These are phyloP conservation scores for Cylindrodendrum hubeiense DNA, from an alignment of 2,329 filamentous ascomycete species.

Conservation along the genomic window DNA sequence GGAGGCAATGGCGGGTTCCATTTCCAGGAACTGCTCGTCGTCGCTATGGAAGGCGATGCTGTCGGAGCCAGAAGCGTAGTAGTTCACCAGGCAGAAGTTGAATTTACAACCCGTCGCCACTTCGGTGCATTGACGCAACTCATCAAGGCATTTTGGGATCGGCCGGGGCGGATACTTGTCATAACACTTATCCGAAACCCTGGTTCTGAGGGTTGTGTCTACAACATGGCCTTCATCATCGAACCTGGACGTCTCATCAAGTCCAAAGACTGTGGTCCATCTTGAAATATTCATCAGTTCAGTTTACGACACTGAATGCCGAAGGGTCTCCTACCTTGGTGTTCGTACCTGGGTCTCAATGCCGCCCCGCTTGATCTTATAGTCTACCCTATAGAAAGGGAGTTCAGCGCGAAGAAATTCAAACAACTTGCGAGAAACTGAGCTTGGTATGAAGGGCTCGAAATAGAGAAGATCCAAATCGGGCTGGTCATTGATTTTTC, in stretches of 20 bases:
- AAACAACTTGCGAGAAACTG: slow-evolving; percentile 71
- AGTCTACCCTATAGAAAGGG: slow-evolving; percentile 82
- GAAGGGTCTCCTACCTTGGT: slow-evolving; percentile 53
- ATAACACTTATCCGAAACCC: slow-evolving; percentile 66
- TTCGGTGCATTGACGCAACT: slow-evolving; percentile 73
- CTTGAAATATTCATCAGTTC: slow-evolving; percentile 33
- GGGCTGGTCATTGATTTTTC: slow-evolving; percentile 72
- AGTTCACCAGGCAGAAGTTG: slow-evolving; percentile 87
- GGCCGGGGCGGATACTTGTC: slow-evolving; percentile 72
- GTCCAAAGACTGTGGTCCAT: slow-evolving; percentile 68
- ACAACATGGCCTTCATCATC: slow-evolving; percentile 55
- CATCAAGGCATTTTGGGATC: slow-evolving; percentile 76
- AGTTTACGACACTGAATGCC: accelerated
- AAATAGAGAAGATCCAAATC: slow-evolving; percentile 82
- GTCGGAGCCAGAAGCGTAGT: slow-evolving; percentile 82
- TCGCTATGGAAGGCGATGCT: slow-evolving; percentile 86
- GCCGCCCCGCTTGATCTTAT: slow-evolving; percentile 76
- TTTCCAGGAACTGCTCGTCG: slow-evolving; percentile 81
- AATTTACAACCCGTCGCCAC: slow-evolving; percentile 74
- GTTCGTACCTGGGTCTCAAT: slow-evolving; percentile 71
- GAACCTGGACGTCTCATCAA: slow-evolving; percentile 75
- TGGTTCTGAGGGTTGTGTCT: slow-evolving; percentile 56
- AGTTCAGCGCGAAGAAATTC: slow-evolving; percentile 77
- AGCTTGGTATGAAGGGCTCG: slow-evolving; percentile 75
- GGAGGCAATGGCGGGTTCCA: slow-evolving; percentile 78